phyloP scores from a whole-genome alignment of 106 monocot genomes.

The Iris macrosiphon region DNA sequence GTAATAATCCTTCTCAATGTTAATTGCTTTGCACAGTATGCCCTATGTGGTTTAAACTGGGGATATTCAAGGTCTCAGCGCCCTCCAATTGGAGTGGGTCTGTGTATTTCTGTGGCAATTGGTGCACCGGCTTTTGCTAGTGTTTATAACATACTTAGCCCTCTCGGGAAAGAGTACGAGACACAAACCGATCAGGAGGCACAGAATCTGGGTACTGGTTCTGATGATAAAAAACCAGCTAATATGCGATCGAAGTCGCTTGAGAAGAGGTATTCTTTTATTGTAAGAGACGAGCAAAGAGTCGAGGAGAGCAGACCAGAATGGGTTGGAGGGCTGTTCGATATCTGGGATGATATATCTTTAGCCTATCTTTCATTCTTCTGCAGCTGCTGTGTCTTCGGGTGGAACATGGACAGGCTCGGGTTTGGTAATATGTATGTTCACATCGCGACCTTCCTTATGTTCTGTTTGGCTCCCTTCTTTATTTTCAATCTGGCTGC shows the following conservation, averaged over 20 bases:
- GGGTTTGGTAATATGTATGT: constrained; percentile 62
- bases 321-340: constrained; percentile 42
- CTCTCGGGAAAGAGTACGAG: constrained; percentile 51
- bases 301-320: constrained; percentile 15
- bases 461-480: constrained; percentile 34
- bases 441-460: constrained; percentile 36
- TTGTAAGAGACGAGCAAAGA: constrained; percentile 7
- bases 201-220: not conserved
- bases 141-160: constrained; percentile 51
- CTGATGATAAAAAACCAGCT: constrained; percentile 3
- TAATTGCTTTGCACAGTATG: constrained; percentile 62
- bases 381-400: constrained; percentile 49
- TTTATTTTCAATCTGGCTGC: constrained; percentile 37
- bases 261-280: constrained; percentile 61
- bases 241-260: constrained; percentile 15
- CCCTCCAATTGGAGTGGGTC: constrained; percentile 34
- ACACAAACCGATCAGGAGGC: constrained; percentile 17
- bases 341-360: constrained; percentile 29
- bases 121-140: constrained; percentile 34
- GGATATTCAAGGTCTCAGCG: constrained; percentile 35
- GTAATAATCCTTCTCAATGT: constrained; percentile 55
- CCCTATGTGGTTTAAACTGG: constrained; percentile 47
- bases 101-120: constrained; percentile 40
- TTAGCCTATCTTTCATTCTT: constrained; percentile 34
- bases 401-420: constrained; percentile 54